Evolutionary conservation across 768 basidiomycete species (phyloP).

Genomic region (Hydnomerulius pinastri): DNA sequence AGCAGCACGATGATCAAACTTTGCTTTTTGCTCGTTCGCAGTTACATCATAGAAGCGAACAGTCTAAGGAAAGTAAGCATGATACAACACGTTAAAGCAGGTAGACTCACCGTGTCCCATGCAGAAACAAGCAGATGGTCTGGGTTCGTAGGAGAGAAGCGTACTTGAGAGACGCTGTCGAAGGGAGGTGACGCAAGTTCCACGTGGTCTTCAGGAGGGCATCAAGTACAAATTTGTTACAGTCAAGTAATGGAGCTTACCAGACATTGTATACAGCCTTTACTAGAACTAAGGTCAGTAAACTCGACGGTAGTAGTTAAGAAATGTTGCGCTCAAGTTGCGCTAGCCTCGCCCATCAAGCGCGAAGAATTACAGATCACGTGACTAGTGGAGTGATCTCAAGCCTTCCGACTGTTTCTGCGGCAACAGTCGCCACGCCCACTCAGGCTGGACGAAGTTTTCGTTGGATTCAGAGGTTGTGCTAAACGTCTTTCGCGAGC

Average conservation of each 20-base stretch:
- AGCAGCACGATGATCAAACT: slow-evolving; percentile 87
- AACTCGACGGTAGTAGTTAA: not conserved
- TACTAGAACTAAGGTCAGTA: not conserved
- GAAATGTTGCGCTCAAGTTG: no score
- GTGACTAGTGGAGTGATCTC: not conserved
- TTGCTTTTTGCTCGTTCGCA: slow-evolving; percentile 68
- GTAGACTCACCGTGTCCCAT: slow-evolving; percentile 75
- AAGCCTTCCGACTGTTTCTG: not conserved
- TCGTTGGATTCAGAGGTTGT: not conserved
- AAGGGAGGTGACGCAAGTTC: slow-evolving; percentile 72
- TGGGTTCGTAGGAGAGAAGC: slow-evolving; percentile 80
- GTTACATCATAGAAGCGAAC: slow-evolving; percentile 56
- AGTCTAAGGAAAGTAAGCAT: slow-evolving; percentile 51
- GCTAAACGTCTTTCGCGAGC: not conserved
- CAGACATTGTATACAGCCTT: slow-evolving; percentile 15
- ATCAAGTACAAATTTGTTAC: no score
- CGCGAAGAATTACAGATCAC: slow-evolving; percentile 6
- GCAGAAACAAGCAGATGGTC: slow-evolving; percentile 80
- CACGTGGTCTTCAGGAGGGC: slow-evolving; percentile 30
- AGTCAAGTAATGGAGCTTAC: no score
- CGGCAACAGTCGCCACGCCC: slow-evolving; percentile 7
- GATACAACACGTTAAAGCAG: not conserved
- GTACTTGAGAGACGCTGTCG: slow-evolving; percentile 80
- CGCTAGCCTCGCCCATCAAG: not conserved
- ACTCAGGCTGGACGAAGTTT: slow-evolving; percentile 9